Conservation (phyloP, 2,329 filamentous ascomycete genomes). For the Metarhizium brunneum region DNA sequence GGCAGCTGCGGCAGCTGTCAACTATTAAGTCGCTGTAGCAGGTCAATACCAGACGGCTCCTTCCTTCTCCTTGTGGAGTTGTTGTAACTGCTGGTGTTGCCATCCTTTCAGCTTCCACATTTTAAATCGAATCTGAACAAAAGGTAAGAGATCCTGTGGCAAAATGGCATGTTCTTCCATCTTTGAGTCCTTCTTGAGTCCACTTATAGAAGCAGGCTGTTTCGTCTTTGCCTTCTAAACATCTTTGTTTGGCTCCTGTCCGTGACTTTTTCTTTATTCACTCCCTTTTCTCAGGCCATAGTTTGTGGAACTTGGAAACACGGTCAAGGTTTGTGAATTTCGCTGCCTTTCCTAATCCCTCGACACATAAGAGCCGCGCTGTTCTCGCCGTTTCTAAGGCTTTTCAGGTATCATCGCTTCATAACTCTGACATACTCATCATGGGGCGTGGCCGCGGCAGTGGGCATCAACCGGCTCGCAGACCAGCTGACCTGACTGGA, state of each 20-base stretch:
- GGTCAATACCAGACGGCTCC: background rate
- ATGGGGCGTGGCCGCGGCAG: conserved; percentile 32
- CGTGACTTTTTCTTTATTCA: background rate
- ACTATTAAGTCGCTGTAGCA: background rate
- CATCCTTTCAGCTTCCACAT: background rate
- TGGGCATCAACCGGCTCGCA: conserved; percentile 25
- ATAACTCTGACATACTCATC: conserved; percentile 2
- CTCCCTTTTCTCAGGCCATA: background rate
- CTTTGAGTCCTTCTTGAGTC: background rate
- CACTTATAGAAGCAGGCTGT: background rate
- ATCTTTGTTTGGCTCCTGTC: background rate
- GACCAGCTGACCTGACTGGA: conserved; percentile 41
- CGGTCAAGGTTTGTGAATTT: background rate
- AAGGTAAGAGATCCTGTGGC: conserved; percentile 1
- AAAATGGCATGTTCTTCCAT: background rate
- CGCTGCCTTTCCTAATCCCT: background rate
- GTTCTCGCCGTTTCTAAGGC: background rate
- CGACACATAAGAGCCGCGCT: background rate
- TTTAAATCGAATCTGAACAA: conserved; percentile 6
- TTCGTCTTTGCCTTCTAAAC: background rate
- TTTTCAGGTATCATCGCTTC: background rate
- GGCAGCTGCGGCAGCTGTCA: conserved; percentile 1
- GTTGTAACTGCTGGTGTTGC: background rate
- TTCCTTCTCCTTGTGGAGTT: background rate
- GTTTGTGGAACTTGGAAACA: background rate